Percentiles rank a stretch among this genome's conserved stretches.
phyloP scores from a whole-genome alignment of 352 stramenopile species.

The Globisporangium splendens region DNA sequence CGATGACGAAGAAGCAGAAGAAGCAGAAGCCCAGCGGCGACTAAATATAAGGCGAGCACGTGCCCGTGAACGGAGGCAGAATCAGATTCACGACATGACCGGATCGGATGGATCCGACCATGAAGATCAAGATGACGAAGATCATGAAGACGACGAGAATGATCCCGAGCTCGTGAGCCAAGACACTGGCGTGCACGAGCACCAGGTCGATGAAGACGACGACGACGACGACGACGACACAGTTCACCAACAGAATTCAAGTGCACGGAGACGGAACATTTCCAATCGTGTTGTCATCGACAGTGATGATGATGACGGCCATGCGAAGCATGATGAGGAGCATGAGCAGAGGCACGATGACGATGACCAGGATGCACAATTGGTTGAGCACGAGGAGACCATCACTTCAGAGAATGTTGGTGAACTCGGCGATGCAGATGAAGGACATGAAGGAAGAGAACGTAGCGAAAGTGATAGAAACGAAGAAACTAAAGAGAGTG shows the following conservation, averaged over 20 bases:
- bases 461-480: background rate
- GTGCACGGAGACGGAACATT: constrained; percentile 6
- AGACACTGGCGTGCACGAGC: constrained; percentile 4
- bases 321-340: constrained; percentile 19
- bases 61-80: background rate
- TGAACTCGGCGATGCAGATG: background rate
- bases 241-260: background rate
- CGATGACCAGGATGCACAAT: background rate
- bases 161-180: constrained; percentile 13
- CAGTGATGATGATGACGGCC: constrained; percentile 35
- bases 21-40: constrained; percentile 9
- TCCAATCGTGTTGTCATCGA: constrained; percentile 16
- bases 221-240: constrained; percentile 5
- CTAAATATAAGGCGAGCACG: background rate
- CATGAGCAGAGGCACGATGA: background rate
- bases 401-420: background rate
- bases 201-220: background rate
- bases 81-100: constrained; percentile 8
- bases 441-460: background rate
- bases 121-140: background rate
- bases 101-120: constrained; percentile 1
- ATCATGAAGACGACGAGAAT: background rate
- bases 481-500: background rate
- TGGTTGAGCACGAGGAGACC: background rate
- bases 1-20: constrained; percentile 37